Conservation (phyloP, 768 basidiomycete species). For the Phlegmacium glaucopus region DNA sequence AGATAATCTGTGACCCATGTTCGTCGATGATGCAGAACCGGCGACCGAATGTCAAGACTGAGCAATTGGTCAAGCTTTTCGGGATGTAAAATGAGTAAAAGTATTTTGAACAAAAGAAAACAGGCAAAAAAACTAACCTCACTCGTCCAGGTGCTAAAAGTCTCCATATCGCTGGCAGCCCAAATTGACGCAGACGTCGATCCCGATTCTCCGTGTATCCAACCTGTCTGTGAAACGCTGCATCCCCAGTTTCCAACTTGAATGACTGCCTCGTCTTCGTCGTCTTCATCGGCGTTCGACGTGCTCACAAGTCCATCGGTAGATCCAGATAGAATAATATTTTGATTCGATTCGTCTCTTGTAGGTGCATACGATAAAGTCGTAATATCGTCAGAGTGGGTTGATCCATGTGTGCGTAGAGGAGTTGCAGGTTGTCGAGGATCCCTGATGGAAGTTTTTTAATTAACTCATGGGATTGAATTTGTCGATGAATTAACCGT, state of each 20-base stretch:
- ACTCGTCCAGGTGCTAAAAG: slow-evolving; percentile 77
- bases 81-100: not conserved
- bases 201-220: slow-evolving; percentile 38
- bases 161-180: slow-evolving; percentile 95
- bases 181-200: slow-evolving; percentile 47
- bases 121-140: slow-evolving; percentile 47
- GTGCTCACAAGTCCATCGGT: slow-evolving; percentile 80
- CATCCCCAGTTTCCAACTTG: slow-evolving; percentile 86
- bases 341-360: slow-evolving; percentile 12
- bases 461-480: not conserved
- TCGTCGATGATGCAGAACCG: slow-evolving; percentile 51
- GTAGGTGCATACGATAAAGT: slow-evolving; percentile 51
- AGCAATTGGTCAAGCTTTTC: slow-evolving; percentile 56
- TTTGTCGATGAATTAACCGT: slow-evolving; percentile 2
- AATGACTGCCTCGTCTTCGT: slow-evolving; percentile 84
- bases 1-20: slow-evolving; percentile 83
- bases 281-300: slow-evolving; percentile 68
- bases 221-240: slow-evolving; percentile 75
- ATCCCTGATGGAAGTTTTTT: slow-evolving; percentile 54
- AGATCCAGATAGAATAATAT: slow-evolving; percentile 72
- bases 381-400: slow-evolving; percentile 94
- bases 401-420: slow-evolving; percentile 73
- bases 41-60: slow-evolving; percentile 60
- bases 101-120: not conserved
- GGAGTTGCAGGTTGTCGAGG: slow-evolving; percentile 72